Base-by-base conservation (phyloP, 2,329 filamentous ascomycete genomes). In the Neopestalotiopsis rosae region DNA sequence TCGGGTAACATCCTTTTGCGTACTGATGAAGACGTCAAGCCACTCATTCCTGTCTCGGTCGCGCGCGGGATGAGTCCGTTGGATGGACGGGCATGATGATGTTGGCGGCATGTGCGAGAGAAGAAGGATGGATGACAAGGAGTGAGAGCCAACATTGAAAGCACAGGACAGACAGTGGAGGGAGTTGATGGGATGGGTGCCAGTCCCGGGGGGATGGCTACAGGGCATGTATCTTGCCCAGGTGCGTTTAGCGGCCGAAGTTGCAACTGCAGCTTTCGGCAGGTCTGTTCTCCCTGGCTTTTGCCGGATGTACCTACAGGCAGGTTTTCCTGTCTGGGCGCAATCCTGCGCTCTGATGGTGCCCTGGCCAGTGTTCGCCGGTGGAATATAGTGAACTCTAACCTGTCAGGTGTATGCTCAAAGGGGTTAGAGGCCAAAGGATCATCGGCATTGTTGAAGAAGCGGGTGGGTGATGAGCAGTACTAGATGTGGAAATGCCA, bases 331-430 rank as follows among this genome's bases (percentile, higher is more conserved):
- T 52, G 45, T 52, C 20, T 52, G n/a, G 45, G 45, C 45, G 17
- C 45, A 17, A n/a, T 52, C n/a, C 45, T 52, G 45, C 45, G 45
- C 45, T 52, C 45, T n/a, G 45, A 52, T 20, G 45, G 45, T 7
- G 17, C 45, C 20, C 45, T 52, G 45, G 5, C 45, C 20, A n/a
- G 10, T 12, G 45, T 52, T 52, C 45, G 7, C 20, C 20, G 45
- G 45, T 52, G 45, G 45, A 20, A 52, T 34, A 34, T 62, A 62
- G 34, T 42, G n/a, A 62, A 62, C 59, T 30, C 40, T 62, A 38
- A 62, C 17, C 32, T 62, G 34, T 62, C 32, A 20, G 32, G 14
- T 20, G 14, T 10, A 40, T 62, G 30, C 59, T 40, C 59, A 62
- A 62, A 40, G 14, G n/a, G 17, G 59, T 40, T 62, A 62, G 59